Evolutionary conservation across 1,284 basidiomycete genomes (phyloP).

Genomic region (Puccinia polysora): DNA sequence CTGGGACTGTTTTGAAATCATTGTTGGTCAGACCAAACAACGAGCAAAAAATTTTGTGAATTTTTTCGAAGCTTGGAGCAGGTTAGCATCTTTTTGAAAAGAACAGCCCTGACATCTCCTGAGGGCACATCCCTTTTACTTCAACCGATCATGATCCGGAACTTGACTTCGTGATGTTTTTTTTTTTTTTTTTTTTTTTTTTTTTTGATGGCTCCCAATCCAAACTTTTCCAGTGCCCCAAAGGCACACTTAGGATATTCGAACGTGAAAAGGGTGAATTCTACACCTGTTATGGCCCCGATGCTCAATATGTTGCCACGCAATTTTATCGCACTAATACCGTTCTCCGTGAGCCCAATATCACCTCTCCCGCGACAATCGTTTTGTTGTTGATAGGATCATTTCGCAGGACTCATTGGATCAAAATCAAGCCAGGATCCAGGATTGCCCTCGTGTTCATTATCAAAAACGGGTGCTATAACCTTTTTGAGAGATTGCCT

Average conservation of each 20-base stretch:
- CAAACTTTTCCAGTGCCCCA: slow-evolving; percentile 14
- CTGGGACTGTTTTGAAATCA: too few relatives aligned
- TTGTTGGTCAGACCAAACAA: too few relatives aligned
- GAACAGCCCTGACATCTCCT: too few relatives aligned
- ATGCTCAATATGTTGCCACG: slow-evolving; percentile 80
- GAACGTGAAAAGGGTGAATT: slow-evolving; percentile 66
- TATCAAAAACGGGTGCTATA: slow-evolving; percentile 77
- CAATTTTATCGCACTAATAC: slow-evolving; percentile 59
- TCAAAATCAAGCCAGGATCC: slow-evolving; percentile 78
- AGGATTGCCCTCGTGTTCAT: slow-evolving; percentile 71
- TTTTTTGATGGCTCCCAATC: too few relatives aligned
- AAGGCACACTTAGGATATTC: slow-evolving; percentile 70
- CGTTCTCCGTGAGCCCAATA: slow-evolving; percentile 49
- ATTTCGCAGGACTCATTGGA: slow-evolving; percentile 56
- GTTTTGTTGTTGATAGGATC: neutral
- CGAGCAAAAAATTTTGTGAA: too few relatives aligned
- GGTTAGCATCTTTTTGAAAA: too few relatives aligned
- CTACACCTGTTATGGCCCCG: slow-evolving; percentile 81
- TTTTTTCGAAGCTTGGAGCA: too few relatives aligned
- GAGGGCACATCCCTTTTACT: too few relatives aligned
- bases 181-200: neutral
- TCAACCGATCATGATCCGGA: too few relatives aligned
- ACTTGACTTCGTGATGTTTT: too few relatives aligned
- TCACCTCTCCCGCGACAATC: slow-evolving; percentile 14
- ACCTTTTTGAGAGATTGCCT: slow-evolving; percentile 82